Conservation (phyloP, 2,329 filamentous ascomycete genomes). For the Phyllosticta citrichinensis region DNA sequence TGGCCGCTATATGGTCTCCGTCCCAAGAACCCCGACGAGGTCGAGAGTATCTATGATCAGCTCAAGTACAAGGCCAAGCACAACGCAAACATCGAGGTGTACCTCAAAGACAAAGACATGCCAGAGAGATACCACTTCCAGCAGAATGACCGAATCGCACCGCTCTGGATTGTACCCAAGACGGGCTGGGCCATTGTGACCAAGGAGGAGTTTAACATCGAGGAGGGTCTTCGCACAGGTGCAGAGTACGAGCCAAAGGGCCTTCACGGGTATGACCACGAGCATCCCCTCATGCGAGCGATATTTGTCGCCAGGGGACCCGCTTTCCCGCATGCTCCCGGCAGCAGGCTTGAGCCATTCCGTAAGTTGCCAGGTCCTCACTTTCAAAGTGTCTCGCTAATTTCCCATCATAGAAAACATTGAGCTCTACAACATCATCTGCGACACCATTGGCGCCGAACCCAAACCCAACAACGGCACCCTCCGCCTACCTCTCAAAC, state of each 20-base stretch:
- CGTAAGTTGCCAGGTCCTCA: slow-evolving; percentile 48
- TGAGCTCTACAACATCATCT: slow-evolving; percentile 90
- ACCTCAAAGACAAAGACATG: slow-evolving; percentile 80
- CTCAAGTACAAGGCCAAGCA: slow-evolving; percentile 43
- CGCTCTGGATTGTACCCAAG: slow-evolving; percentile 87
- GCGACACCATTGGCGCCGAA: slow-evolving; percentile 68
- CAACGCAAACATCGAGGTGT: slow-evolving; percentile 71
- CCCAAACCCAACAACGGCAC: slow-evolving; percentile 83
- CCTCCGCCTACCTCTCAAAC: slow-evolving; percentile 57
- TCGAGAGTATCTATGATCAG: slow-evolving; percentile 57
- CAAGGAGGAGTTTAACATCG: slow-evolving; percentile 66
- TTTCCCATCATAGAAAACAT: slow-evolving; percentile 61
- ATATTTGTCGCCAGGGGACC: slow-evolving; percentile 90
- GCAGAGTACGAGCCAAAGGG: slow-evolving; percentile 69
- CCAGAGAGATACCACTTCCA: slow-evolving; percentile 86
- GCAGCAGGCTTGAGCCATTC: slow-evolving; percentile 70
- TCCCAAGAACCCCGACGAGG: slow-evolving; percentile 58
- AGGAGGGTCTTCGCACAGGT: slow-evolving; percentile 53
- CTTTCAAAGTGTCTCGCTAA: not conserved
- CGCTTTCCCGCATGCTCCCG: slow-evolving; percentile 77
- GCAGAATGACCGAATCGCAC: slow-evolving; percentile 80
- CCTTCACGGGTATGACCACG: slow-evolving; percentile 89
- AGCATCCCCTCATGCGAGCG: slow-evolving; percentile 89
- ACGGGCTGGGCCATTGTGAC: slow-evolving; percentile 87
- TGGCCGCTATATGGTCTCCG: slow-evolving; percentile 90